Percentiles rank a stretch among this genome's conserved stretches.
Conservation (phyloP, 805 yeast species). For the Lachancea cidri region DNA sequence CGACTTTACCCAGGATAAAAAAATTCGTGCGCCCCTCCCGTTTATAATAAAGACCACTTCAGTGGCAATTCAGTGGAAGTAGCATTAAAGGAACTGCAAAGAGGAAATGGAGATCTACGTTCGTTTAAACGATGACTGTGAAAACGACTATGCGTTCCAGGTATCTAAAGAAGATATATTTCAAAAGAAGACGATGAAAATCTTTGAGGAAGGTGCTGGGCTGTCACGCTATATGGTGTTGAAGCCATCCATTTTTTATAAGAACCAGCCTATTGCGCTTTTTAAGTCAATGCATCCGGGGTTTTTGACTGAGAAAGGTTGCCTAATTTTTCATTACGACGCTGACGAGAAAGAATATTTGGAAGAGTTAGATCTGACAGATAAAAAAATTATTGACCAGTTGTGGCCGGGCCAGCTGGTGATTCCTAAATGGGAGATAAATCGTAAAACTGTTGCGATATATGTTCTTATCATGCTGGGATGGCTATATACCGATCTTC, state of each 20-base stretch:
- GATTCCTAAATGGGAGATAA: slow-evolving; percentile 30
- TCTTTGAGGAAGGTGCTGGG: slow-evolving; percentile 42
- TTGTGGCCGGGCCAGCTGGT: slow-evolving; percentile 90
- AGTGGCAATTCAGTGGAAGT: neutral
- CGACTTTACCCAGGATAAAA: neutral
- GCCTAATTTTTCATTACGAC: slow-evolving; percentile 59
- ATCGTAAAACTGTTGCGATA: slow-evolving; percentile 11
- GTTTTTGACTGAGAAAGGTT: slow-evolving; percentile 76
- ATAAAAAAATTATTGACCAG: slow-evolving; percentile 49
- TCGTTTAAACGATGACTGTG: slow-evolving; percentile 79
- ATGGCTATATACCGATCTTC: slow-evolving; percentile 94
- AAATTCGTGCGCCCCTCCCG: neutral
- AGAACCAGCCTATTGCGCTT: slow-evolving; percentile 60
- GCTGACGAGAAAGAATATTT: slow-evolving; percentile 47
- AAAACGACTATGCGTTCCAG: slow-evolving; percentile 85
- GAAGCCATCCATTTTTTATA: slow-evolving; percentile 74
- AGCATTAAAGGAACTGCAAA: neutral
- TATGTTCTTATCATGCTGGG: slow-evolving; percentile 35
- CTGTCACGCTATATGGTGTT: slow-evolving; percentile 58
- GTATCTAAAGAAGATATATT: slow-evolving; percentile 58
- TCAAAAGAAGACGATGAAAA: slow-evolving; percentile 45
- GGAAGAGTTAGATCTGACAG: slow-evolving; percentile 43
- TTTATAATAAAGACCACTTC: neutral
- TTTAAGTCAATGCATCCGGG: slow-evolving; percentile 58
- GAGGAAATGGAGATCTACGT: slow-evolving; percentile 43